Evolutionary conservation across 176 grass and related monocot species (phyloP).

Genomic region (Elymus sibiricus): DNA sequence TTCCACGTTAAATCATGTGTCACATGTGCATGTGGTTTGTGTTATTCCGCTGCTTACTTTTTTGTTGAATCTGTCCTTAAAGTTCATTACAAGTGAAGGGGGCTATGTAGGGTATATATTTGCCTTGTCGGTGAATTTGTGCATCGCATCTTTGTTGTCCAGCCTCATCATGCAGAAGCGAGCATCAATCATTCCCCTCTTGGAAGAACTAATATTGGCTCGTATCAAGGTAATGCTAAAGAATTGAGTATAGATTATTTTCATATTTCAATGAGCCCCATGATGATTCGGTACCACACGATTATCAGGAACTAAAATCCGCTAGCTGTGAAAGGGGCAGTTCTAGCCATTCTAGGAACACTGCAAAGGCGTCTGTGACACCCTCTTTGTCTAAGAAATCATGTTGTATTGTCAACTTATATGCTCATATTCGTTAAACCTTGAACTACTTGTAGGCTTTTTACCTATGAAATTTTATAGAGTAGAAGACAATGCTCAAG

Average conservation of each 20-base stretch:
- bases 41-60: no score
- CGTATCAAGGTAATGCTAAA: neutral
- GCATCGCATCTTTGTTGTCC: no score
- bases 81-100: no score
- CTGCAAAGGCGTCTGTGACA: neutral
- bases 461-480: neutral
- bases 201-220: neutral
- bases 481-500: neutral
- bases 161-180: neutral
- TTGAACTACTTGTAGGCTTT: neutral
- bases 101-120: no score
- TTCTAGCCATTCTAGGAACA: slow-evolving; percentile 2
- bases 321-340: neutral
- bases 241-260: neutral
- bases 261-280: neutral
- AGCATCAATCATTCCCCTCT: neutral
- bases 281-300: neutral
- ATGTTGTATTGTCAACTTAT: neutral
- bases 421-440: neutral
- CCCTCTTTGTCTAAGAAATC: slow-evolving; percentile 1
- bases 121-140: no score
- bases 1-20: no score
- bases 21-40: no score
- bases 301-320: neutral
- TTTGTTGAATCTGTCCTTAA: no score